Percentiles rank a stretch among this genome's conserved stretches.
phyloP scores from a whole-genome alignment of 352 stramenopile species.

The Globisporangium abappressorium region DNA sequence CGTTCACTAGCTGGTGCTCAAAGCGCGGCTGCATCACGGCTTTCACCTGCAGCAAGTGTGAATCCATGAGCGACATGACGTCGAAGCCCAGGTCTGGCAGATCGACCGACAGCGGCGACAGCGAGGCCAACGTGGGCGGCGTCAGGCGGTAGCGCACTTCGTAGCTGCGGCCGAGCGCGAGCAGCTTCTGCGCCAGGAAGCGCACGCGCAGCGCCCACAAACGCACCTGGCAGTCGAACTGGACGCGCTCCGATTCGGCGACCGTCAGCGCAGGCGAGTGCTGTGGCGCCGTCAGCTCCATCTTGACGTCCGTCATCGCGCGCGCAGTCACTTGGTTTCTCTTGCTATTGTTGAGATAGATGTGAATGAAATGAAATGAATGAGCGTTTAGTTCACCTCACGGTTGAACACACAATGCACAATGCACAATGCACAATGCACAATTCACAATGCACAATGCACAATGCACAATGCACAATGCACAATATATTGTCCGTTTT shows the following conservation, averaged over 20 bases:
- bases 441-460: not conserved
- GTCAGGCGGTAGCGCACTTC: conserved; percentile 53
- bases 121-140: not conserved
- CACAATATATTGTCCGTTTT: too few species aligned
- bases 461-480: not conserved
- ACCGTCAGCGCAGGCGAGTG: not conserved
- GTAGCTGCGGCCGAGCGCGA: conserved; percentile 53
- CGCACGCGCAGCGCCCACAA: conserved; percentile 51
- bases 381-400: not conserved
- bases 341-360: not conserved
- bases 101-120: not conserved
- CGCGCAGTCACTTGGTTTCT: not conserved
- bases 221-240: conserved; percentile 39
- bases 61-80: conserved; percentile 40
- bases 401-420: conserved; percentile 1
- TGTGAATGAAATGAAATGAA: not conserved
- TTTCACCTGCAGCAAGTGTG: conserved; percentile 51
- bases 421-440: not conserved
- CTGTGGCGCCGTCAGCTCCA: not conserved
- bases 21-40: conserved; percentile 42
- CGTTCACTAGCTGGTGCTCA: conserved; percentile 28
- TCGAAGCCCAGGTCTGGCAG: conserved; percentile 44
- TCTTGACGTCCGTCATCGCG: conserved; percentile 8
- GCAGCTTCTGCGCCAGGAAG: conserved; percentile 41
- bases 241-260: conserved; percentile 23